Evolutionary conservation across 345 rosid genomes (phyloP).

Genomic region (Eucalyptus melliodora): DNA sequence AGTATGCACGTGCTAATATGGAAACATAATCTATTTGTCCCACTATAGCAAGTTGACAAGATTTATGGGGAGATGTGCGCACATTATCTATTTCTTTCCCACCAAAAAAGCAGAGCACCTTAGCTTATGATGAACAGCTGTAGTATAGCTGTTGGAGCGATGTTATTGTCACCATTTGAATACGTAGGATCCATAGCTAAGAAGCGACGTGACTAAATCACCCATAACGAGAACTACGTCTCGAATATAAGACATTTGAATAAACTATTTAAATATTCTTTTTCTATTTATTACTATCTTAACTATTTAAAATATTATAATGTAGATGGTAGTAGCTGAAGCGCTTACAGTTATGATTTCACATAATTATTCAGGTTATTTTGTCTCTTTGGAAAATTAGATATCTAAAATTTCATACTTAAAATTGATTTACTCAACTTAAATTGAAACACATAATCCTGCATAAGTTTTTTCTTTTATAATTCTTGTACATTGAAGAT

Average conservation of each 20-base stretch:
- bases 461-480: neutral
- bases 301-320: too few relatives aligned
- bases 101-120: neutral
- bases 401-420: neutral
- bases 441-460: neutral
- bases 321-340: fast-evolving
- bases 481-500: neutral
- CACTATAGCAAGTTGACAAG: neutral
- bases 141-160: neutral
- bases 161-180: neutral
- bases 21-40: neutral
- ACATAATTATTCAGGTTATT: neutral
- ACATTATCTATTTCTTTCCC: neutral
- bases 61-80: neutral
- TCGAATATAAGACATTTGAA: neutral
- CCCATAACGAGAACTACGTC: neutral
- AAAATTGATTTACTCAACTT: neutral
- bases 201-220: neutral
- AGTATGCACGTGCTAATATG: neutral
- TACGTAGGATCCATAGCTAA: neutral
- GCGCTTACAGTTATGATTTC: neutral
- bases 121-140: neutral
- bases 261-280: neutral
- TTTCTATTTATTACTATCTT: neutral
- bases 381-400: fast-evolving